Evolutionary conservation across 2,329 filamentous ascomycete genomes (phyloP), one percentile per base, ranked within the genome.

Genomic region (Alternaria burnsii): DNA sequence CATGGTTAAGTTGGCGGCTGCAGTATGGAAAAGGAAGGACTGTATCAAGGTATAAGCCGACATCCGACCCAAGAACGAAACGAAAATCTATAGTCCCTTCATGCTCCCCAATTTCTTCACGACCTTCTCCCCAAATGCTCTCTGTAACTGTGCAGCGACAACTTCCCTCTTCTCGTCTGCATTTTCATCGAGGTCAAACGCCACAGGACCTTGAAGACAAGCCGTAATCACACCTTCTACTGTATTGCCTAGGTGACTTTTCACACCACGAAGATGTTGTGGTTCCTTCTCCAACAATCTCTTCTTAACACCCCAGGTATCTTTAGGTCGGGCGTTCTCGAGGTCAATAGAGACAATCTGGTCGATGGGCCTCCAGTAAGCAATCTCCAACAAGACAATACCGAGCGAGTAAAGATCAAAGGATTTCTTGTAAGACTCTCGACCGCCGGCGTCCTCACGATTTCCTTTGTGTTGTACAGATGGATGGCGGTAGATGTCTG

Each of bases 341-440:
- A 63, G 68, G 68, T 64, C 73, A 12, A 86, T 80, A 0, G 58
- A 63, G 5, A 85, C 59, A 4, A 85, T 77, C 14, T 67, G 58
- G 24, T 85, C 82, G 30, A 86, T 79, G 0, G 81, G 76, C 44
- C 75, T 71, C 84, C 85, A 86, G 61, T 83, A 81, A n/a, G 83
- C 84, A 5, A 87, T 79, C 68, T 87, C 85, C 3, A 86, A 74
- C 5, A 87, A 70, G 4, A 87, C 77, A 8, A 87, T 75, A 3
- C 85, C 85, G 0, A 87, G 76, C 20, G 80, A 80, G 68, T 87
- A 86, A 8, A 87, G 74, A 56, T 87, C 85, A 61, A 82, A 85
- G 36, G 78, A 79, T 65, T 86, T 85, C 65, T 80, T 80, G 56
- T 80, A 86, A 1, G 61, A 63, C 10, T 60, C 59, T 1, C 56